Percentiles rank a stretch among this genome's conserved stretches.
phyloP scores from a whole-genome alignment of 1,139 yeast species.

The Williopsis jadinii region DNA sequence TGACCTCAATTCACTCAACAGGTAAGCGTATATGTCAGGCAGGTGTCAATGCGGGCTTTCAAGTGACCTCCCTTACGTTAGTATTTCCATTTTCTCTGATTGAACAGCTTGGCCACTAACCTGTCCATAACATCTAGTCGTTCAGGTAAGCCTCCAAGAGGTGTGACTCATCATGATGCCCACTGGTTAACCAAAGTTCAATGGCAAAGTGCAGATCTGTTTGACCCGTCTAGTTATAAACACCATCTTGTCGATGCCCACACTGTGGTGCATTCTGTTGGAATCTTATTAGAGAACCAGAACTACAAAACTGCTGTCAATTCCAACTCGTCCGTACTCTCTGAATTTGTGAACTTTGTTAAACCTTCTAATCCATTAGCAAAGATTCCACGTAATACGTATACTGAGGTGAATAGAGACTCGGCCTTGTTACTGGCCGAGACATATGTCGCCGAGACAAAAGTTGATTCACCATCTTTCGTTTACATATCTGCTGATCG shows the following conservation, averaged over 20 bases:
- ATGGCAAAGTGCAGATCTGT: conserved; percentile 66
- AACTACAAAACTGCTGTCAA: conserved; percentile 54
- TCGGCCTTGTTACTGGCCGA: conserved; percentile 65
- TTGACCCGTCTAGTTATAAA: conserved; percentile 52
- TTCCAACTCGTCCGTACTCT: conserved; percentile 28
- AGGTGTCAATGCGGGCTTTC: conserved; percentile 56
- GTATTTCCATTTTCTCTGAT: conserved; percentile 9
- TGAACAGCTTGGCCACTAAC: too few species aligned
- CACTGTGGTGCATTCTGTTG: conserved; percentile 81
- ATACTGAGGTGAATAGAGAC: conserved; percentile 59
- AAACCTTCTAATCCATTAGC: conserved; percentile 46
- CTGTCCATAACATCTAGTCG: conserved; percentile 20
- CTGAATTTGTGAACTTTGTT: conserved; percentile 18
- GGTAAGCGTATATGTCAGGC: conserved; percentile 67
- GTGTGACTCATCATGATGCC: conserved; percentile 25
- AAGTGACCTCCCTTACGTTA: conserved; percentile 56
- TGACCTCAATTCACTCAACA: conserved; percentile 3
- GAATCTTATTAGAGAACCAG: conserved; percentile 61
- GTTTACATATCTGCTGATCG: conserved; percentile 80
- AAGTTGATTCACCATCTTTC: conserved; percentile 36
- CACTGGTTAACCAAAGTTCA: conserved; percentile 54
- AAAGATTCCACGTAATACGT: conserved; percentile 38
- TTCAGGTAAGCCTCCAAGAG: conserved; percentile 50
- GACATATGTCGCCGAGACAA: conserved; percentile 35
- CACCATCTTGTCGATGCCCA: conserved; percentile 40